These are phyloP conservation scores for Penicillium waksmanii DNA, from an alignment of 495 filamentous ascomycete genomes.

Conservation along the genomic window DNA sequence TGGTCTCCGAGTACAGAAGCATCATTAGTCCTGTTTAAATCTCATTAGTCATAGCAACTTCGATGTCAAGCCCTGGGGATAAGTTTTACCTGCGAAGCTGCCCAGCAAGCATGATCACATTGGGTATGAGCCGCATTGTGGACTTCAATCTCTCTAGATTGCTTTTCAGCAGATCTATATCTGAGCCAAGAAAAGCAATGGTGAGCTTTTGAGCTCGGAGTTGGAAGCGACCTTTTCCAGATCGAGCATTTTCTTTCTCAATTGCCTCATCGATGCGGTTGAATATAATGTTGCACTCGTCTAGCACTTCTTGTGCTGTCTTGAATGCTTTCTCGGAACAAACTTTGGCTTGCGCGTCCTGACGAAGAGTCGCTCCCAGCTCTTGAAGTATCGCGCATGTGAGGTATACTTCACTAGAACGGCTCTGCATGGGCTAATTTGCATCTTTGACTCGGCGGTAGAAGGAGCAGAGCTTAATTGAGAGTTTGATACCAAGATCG, in stretches of 20 bases:
- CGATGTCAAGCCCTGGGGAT: too few relatives aligned
- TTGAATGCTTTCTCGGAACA: conserved; percentile 25
- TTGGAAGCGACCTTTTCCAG: background rate
- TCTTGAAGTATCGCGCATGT: background rate
- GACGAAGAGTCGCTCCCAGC: conserved; percentile 12
- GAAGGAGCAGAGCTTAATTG: background rate
- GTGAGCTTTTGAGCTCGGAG: background rate
- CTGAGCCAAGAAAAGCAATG: conserved; percentile 17
- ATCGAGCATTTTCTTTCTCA: background rate
- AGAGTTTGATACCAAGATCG: background rate
- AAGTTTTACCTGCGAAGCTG: conserved; percentile 16
- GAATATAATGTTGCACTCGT: conserved; percentile 31
- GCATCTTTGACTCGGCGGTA: background rate
- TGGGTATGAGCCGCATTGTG: conserved; percentile 34
- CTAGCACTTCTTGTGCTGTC: conserved; percentile 26
- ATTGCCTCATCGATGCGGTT: conserved; percentile 18
- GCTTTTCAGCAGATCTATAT: conserved; percentile 29
- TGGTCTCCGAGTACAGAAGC: too few relatives aligned
- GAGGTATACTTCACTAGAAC: background rate
- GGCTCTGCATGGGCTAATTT: background rate
- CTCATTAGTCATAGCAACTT: too few relatives aligned
- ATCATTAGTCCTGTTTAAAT: too few relatives aligned
- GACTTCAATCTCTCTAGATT: conserved; percentile 39
- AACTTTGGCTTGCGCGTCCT: conserved; percentile 22
- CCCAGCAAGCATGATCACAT: conserved; percentile 35